phyloP scores from a whole-genome alignment of 371 early-diverging fungal species.

The Mucor circinelloides region DNA sequence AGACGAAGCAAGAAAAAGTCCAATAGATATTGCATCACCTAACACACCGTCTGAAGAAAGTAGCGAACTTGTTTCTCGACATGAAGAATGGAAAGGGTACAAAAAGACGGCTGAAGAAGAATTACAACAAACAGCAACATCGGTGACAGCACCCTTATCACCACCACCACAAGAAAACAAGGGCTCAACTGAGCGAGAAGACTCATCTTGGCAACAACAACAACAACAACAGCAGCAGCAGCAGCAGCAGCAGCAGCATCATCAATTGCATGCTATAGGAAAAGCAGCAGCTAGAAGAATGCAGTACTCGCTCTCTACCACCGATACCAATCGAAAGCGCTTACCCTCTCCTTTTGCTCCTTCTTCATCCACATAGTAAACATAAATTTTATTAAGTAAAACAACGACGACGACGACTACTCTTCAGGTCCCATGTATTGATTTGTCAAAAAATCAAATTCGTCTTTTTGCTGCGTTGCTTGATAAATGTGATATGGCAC shows the following conservation, averaged over 20 bases:
- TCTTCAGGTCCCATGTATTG: slow-evolving; percentile 48
- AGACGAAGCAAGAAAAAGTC: neutral
- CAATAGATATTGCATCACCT: slow-evolving; percentile 6
- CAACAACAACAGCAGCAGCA: neutral
- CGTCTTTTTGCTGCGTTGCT: slow-evolving; percentile 41
- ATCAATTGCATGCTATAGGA: slow-evolving; percentile 18
- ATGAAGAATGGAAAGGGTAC: slow-evolving; percentile 29
- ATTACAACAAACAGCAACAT: slow-evolving; percentile 4
- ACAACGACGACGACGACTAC: no score
- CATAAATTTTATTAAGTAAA: no score
- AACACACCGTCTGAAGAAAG: slow-evolving; percentile 3
- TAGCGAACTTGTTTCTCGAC: neutral
- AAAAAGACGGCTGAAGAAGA: slow-evolving; percentile 4
- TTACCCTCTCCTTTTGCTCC: slow-evolving; percentile 14
- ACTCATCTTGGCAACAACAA: neutral
- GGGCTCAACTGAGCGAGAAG: no score
- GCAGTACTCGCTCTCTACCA: slow-evolving; percentile 15
- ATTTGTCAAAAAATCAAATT: slow-evolving; percentile 59
- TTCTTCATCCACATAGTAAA: slow-evolving; percentile 22
- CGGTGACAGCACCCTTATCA: neutral
- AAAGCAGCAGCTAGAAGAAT: slow-evolving; percentile 21
- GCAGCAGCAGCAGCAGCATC: neutral
- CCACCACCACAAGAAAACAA: no score
- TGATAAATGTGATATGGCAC: slow-evolving; percentile 56
- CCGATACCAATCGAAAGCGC: slow-evolving; percentile 9